Evolutionary conservation across 2,329 filamentous ascomycete species (phyloP), one percentile per base, ranked within the genome.

Genomic region (Colletotrichum sojae): DNA sequence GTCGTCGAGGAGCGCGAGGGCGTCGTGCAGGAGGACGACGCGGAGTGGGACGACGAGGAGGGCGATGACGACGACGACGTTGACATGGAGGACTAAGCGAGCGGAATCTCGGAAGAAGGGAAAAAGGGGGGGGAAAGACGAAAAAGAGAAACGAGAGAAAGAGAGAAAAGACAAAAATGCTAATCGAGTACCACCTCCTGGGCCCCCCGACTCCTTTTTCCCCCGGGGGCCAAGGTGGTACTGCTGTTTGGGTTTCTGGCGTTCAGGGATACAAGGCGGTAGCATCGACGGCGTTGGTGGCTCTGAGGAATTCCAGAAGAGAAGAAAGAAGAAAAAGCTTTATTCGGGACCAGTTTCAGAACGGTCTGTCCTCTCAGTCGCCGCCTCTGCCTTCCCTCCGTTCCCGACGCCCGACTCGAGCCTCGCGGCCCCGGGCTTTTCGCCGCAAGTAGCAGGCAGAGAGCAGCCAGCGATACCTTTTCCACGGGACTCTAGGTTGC

Each of bases 81-180:
- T 12, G 77, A 72, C 25, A 76, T 80, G 74, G 79, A 81, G 75
- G 78, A 80, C 51, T 72, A 59, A 68, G 31, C 9, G n/a, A 20
- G 8, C 13, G 52, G 52, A 39, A 18, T 12, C 16, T 3, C 12
- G 25, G 39, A 51, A 27, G 39, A 61, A n/a, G 48, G 39, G 16
- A 20, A 59, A 59, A 56, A n/a, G n/a, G 53, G 22, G 16, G n/a
- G 46, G 45, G 3, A 25, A 52, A 18, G 51, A 25, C 4, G 22
- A 25, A 49, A 5, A 48, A 54, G 20, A 66, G 22, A 59, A 36
- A 59, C 16, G 49, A 53, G 31, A 52, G 31, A 60, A 49, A 5
- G 49, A 54, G 31, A 67, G 25, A 65, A 36, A 65, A 49, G 49
- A 53, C 36, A 39, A 55, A 31, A 40, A 48, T 53, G 67, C 62